phyloP scores from a whole-genome alignment of 345 rosid species.

The Geranium rotundifolium region DNA sequence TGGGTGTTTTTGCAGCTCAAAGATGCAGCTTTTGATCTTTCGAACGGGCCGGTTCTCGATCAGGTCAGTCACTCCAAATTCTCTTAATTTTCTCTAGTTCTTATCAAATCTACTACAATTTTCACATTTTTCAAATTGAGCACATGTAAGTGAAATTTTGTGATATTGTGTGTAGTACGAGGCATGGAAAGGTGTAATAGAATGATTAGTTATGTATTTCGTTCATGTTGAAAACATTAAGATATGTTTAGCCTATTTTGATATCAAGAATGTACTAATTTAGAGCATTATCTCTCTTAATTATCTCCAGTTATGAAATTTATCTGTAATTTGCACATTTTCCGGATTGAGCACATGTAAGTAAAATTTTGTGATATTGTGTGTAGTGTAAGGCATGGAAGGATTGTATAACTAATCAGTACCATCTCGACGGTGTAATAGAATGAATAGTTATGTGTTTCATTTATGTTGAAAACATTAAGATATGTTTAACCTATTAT shows the following conservation, averaged over 20 bases:
- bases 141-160: background rate
- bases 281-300: background rate
- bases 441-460: background rate
- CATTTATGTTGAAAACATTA: background rate
- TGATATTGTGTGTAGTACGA: no score
- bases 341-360: background rate
- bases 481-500: background rate
- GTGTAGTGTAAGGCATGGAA: background rate
- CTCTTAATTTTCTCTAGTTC: background rate
- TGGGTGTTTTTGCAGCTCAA: constrained; percentile 36
- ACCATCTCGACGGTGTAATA: no score
- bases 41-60: constrained; percentile 63
- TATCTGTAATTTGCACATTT: background rate
- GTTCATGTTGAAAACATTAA: background rate
- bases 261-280: no score
- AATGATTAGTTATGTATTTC: background rate
- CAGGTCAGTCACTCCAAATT: constrained; percentile 41
- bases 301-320: background rate
- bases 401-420: background rate
- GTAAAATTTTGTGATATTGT: background rate
- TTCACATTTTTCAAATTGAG: background rate
- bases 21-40: constrained; percentile 95
- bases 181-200: constrained; percentile 22
- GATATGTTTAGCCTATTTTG: background rate
- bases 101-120: no score